Percentiles rank a stretch among this genome's conserved stretches.
Conservation (phyloP, 805 yeast genomes). For the Kodamaea fukazawae region DNA sequence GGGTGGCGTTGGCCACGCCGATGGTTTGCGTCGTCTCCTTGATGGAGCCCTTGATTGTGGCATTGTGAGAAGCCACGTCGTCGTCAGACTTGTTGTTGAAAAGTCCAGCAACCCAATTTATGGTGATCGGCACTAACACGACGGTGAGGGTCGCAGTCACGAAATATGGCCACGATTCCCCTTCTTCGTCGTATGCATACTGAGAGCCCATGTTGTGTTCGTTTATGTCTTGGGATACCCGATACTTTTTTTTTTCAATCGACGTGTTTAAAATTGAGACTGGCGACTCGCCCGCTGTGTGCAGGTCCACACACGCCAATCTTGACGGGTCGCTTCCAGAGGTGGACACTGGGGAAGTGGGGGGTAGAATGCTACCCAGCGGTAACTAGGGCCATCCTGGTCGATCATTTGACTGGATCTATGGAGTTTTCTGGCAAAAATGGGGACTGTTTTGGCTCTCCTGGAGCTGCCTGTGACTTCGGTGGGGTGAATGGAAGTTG, state of each 20-base stretch:
- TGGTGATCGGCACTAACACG: conserved; percentile 64
- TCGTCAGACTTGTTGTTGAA: conserved; percentile 13
- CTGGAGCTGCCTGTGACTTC: no score
- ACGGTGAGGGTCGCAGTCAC: conserved; percentile 68
- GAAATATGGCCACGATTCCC: conserved; percentile 93
- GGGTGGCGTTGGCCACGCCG: conserved; percentile 26
- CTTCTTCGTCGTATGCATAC: conserved; percentile 81
- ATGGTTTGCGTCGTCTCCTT: conserved; percentile 31
- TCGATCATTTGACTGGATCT: no score
- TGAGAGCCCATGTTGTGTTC: conserved; percentile 38
- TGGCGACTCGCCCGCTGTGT: no score
- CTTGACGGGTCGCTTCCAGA: no score
- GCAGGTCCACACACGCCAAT: no score
- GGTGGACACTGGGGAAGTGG: no score
- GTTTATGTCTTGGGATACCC: background rate
- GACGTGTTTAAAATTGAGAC: conserved; percentile 9
- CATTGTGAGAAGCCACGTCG: conserved; percentile 19
- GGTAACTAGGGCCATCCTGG: no score
- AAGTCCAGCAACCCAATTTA: conserved; percentile 22
- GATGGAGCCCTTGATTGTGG: conserved; percentile 31
- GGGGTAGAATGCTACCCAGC: no score
- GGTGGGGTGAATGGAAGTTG: no score
- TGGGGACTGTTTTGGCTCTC: no score
- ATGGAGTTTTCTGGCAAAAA: no score
- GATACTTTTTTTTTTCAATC: conserved; percentile 9